Conservation (phyloP, 371 early-diverging fungal genomes). For the Mortierella sp. region DNA sequence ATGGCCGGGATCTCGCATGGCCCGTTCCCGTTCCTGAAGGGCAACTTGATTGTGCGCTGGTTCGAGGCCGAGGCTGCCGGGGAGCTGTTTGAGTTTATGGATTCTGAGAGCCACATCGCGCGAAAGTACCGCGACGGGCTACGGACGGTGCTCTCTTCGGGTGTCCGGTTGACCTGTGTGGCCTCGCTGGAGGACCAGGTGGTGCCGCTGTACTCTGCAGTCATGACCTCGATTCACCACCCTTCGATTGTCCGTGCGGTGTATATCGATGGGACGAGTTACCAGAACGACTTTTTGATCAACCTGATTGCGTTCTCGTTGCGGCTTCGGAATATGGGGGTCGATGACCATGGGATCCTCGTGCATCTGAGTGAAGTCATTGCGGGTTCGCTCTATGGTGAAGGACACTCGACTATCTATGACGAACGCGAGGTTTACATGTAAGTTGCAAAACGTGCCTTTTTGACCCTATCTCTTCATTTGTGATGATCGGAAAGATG, state of each 20-base stretch:
- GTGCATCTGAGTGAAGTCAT: conserved; percentile 87
- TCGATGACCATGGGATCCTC: conserved; percentile 87
- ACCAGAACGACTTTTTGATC: conserved; percentile 87
- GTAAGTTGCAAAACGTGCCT: conserved; percentile 29
- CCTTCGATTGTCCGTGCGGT: conserved; percentile 90
- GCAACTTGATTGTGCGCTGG: conserved; percentile 85
- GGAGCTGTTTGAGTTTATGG: conserved; percentile 93
- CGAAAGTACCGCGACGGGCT: conserved; percentile 77
- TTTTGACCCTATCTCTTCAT: not conserved
- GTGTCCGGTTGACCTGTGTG: conserved; percentile 77
- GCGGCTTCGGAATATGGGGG: conserved; percentile 84
- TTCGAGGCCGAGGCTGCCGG: conserved; percentile 92
- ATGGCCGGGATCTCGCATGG: conserved; percentile 96
- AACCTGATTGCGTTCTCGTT: conserved; percentile 87
- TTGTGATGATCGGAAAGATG: not conserved
- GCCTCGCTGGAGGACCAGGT: conserved; percentile 94
- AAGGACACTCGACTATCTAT: conserved; percentile 93
- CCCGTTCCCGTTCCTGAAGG: conserved; percentile 86
- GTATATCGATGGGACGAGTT: conserved; percentile 85
- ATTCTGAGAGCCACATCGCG: conserved; percentile 75
- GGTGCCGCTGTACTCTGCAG: conserved; percentile 93
- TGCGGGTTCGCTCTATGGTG: conserved; percentile 88
- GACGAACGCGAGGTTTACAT: conserved; percentile 89
- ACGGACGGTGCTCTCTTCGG: conserved; percentile 71
- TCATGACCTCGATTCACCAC: conserved; percentile 86